Base-by-base conservation (phyloP, 225 moss, liverwort and hornwort genomes). In the Pseudisothecium myosuroides region DNA sequence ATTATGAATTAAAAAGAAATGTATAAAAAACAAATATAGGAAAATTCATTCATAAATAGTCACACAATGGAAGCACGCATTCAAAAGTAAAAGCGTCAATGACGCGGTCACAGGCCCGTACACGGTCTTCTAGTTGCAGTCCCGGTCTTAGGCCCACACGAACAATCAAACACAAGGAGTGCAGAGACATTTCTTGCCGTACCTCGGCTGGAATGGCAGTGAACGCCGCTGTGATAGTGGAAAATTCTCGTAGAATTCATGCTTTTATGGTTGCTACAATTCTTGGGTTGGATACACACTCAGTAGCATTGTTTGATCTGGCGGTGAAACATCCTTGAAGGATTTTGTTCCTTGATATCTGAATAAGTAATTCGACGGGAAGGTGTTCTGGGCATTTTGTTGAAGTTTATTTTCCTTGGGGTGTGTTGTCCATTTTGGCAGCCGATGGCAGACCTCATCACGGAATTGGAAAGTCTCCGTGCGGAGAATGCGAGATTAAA, bases 401-500 rank as follows among this genome's bases (percentile, higher is more conserved):
- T 65, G 26, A 26, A 50, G 32, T 32, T 45, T 47, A 39, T 31
- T 80, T 31, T 5, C 64, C 64, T 24, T 34, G 32, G 21, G 26
- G n/a, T 27, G 83, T 37, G n/a, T n/a, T 68, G 19, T 39, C 7
- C 56, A 31, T 41, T 43, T 81, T 27, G 31, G 37, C 47, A 87
- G 17, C 27, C 86, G 78, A 93, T 93, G 94, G 89, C 85, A 39
- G 93, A 91, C 29, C n/a, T 89, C 45, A 59, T 49, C 36, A 39
- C 45, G 71, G 93, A 95, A 76, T 67, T 94, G 27, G 92, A 93
- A 45, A 84, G 69, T 28, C 92, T 95, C 17, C 93, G 92, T 56
- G 77, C 43, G 28, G 95, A 95, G 85, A 95, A 92, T 87, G 93
- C 92, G 62, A 85, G 91, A 50, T 82, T 94, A 49, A 91, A 89